These are phyloP conservation scores for Pleurotus salmoneostramineus DNA, from an alignment of 768 basidiomycete species.

Conservation along the genomic window DNA sequence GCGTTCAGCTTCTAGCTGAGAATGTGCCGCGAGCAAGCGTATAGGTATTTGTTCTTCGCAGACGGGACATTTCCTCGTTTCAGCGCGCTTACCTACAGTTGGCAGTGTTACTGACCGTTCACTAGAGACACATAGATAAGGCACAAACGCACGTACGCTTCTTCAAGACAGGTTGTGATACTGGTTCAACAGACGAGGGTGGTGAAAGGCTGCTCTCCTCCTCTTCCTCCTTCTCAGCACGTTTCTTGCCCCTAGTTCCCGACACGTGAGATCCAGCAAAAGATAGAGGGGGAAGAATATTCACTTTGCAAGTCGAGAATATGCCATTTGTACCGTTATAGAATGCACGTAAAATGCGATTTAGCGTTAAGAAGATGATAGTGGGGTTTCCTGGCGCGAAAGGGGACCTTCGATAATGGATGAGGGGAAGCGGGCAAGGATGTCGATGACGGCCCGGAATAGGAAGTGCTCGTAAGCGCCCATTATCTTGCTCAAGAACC, in stretches of 20 bases:
- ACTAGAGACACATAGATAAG: neutral
- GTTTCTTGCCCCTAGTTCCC: slow-evolving; percentile 45
- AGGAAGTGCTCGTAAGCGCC: neutral
- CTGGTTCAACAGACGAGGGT: slow-evolving; percentile 30
- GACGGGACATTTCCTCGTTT: slow-evolving; percentile 72
- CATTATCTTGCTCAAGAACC: neutral
- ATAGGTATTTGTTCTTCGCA: slow-evolving; percentile 72
- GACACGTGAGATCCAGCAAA: neutral
- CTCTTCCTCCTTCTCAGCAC: slow-evolving; percentile 29
- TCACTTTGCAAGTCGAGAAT: slow-evolving; percentile 24
- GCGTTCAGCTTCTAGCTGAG: slow-evolving; percentile 62
- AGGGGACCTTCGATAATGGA: neutral
- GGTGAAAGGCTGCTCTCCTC: slow-evolving; percentile 22
- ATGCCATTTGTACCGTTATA: neutral
- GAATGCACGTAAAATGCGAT: slow-evolving; percentile 4
- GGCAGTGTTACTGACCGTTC: slow-evolving; percentile 6
- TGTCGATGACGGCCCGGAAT: neutral
- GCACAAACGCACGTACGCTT: slow-evolving; percentile 36
- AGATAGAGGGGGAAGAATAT: slow-evolving; percentile 7
- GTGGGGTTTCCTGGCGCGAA: slow-evolving; percentile 11
- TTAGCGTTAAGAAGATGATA: slow-evolving; percentile 3
- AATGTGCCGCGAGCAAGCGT: slow-evolving; percentile 64
- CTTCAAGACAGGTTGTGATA: slow-evolving; percentile 35
- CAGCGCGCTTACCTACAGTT: slow-evolving; percentile 60
- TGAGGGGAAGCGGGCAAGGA: neutral